Percentiles rank a stretch among this genome's conserved stretches.
Conservation (phyloP, 2,329 filamentous ascomycete species). For the Coniella lustricola region DNA sequence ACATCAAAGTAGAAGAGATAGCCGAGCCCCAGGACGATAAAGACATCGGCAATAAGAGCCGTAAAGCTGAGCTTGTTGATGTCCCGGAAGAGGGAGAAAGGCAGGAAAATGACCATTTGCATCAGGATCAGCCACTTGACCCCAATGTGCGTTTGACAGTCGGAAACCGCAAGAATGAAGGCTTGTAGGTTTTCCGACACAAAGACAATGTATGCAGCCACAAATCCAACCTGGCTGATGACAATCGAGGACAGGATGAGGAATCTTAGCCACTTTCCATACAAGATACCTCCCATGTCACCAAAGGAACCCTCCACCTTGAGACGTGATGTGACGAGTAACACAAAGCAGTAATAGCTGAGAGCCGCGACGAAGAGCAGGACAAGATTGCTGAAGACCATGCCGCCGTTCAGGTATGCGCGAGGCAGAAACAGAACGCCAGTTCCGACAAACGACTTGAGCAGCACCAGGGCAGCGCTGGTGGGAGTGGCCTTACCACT, state of each 20-base stretch:
- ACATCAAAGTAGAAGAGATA: constrained; percentile 97
- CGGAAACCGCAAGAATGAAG: constrained; percentile 83
- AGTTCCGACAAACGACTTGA: constrained; percentile 97
- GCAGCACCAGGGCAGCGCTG: constrained; percentile 73
- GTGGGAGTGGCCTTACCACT: constrained; percentile 71
- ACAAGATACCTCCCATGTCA: constrained; percentile 88
- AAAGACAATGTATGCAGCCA: constrained; percentile 93
- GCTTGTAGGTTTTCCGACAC: constrained; percentile 93
- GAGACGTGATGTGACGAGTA: constrained; percentile 80
- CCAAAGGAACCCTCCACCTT: constrained; percentile 92
- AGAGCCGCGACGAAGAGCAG: constrained; percentile 77
- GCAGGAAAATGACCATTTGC: constrained; percentile 92
- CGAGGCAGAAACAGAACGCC: constrained; percentile 89
- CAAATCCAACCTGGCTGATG: constrained; percentile 90
- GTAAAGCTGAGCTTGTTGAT: constrained; percentile 97
- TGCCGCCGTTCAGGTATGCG: constrained; percentile 91
- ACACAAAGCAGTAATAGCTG: constrained; percentile 96
- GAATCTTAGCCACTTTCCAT: constrained; percentile 81
- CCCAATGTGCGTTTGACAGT: constrained; percentile 78
- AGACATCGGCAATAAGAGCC: constrained; percentile 84
- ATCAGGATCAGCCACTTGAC: constrained; percentile 87
- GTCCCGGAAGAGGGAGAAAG: constrained; percentile 87
- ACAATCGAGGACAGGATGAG: constrained; percentile 89
- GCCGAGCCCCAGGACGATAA: constrained; percentile 85
- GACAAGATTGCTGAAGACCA: constrained; percentile 91